Conservation (phyloP, 108 stramenopile genomes). For the Cyclotella distinguenda region DNA sequence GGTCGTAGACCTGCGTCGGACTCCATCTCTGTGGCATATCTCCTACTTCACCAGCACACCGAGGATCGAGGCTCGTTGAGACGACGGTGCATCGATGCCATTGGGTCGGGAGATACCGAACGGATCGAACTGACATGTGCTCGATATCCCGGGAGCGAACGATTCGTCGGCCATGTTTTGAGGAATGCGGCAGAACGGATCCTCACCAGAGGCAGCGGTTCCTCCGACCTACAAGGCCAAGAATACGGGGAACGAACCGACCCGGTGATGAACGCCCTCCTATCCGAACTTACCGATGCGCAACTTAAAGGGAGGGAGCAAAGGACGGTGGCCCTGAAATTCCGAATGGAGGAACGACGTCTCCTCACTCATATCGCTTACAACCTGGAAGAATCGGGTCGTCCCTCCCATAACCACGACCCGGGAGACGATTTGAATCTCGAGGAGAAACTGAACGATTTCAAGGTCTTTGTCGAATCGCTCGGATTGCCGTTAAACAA, state of each 20-base stretch:
- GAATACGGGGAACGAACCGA: background rate
- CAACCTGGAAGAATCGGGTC: background rate
- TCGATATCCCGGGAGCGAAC: constrained; percentile 33
- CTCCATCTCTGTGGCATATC: constrained; percentile 27
- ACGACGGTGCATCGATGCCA: constrained; percentile 30
- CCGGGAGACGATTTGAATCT: constrained; percentile 13
- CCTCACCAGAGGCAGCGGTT: background rate
- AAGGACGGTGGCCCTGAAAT: constrained; percentile 37
- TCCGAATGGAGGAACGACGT: constrained; percentile 56
- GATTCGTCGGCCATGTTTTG: constrained; percentile 21
- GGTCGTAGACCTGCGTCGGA: constrained; percentile 46
- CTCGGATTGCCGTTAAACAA: constrained; percentile 45
- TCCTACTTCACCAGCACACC: constrained; percentile 4
- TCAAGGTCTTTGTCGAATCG: constrained; percentile 49
- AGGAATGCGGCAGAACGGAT: constrained; percentile 16
- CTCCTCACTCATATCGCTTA: constrained; percentile 24
- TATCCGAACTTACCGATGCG: constrained; percentile 14
- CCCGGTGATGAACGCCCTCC: constrained; percentile 1
- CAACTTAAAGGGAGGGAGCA: constrained; percentile 8
- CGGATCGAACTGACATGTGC: constrained; percentile 39
- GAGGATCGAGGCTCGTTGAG: background rate
- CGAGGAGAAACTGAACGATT: constrained; percentile 24
- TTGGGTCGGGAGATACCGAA: constrained; percentile 27
- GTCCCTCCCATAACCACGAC: background rate
- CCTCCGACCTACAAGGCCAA: background rate